Conservation (phyloP, 116 monocot genomes). For the Iris pallida region DNA sequence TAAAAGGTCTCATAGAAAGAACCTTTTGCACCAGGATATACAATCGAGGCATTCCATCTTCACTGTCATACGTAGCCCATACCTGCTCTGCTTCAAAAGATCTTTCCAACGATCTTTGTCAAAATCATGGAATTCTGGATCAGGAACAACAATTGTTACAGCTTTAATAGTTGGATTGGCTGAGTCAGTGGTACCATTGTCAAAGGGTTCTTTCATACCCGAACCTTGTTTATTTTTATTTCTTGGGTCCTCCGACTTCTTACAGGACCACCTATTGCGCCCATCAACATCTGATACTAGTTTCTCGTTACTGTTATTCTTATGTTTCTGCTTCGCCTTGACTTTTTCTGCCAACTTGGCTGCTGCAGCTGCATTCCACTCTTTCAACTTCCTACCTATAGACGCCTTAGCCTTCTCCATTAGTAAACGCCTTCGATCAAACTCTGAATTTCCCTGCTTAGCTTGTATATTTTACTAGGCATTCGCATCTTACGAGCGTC, state of each 20-base stretch:
- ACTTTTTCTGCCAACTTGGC: slow-evolving; percentile 33
- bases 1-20: slow-evolving; percentile 65
- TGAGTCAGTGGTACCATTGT: slow-evolving; percentile 1
- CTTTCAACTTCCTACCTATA: slow-evolving; percentile 50
- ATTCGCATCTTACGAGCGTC: slow-evolving; percentile 26
- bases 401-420: slow-evolving; percentile 41
- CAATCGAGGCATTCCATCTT: slow-evolving; percentile 81
- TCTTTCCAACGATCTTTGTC: slow-evolving; percentile 56
- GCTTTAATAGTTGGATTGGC: slow-evolving; percentile 10
- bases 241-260: slow-evolving; percentile 4
- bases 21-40: slow-evolving; percentile 69
- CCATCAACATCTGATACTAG: not conserved
- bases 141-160: slow-evolving; percentile 56
- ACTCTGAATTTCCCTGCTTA: slow-evolving; percentile 31
- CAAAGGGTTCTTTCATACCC: slow-evolving; percentile 1
- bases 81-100: slow-evolving; percentile 50
- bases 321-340: slow-evolving; percentile 18
- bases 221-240: not conserved
- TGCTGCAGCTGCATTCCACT: slow-evolving; percentile 32
- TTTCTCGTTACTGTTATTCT: slow-evolving; percentile 16
- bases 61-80: slow-evolving; percentile 75
- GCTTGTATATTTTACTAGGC: slow-evolving; percentile 17
- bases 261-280: not conserved
- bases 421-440: slow-evolving; percentile 43
- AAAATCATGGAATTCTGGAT: slow-evolving; percentile 75